Conservation (phyloP, 768 basidiomycete species). For the Rhodosporidiobolus odoratus region DNA sequence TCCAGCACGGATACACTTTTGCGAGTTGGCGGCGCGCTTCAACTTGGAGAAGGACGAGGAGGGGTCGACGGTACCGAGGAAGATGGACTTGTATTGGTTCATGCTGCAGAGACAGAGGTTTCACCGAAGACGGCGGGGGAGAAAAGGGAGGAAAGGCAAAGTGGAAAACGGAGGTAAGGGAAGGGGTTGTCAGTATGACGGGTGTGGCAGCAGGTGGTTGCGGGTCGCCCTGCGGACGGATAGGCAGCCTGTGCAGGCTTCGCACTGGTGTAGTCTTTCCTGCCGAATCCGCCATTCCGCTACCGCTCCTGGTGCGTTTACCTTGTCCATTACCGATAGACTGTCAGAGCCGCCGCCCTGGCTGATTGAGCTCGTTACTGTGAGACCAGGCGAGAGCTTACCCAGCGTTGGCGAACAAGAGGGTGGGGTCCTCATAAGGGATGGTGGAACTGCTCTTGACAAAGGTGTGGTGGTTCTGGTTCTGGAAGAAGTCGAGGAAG, state of each 20-base stretch:
- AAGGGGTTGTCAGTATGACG: no score
- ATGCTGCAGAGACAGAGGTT: conserved; percentile 40
- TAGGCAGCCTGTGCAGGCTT: no score
- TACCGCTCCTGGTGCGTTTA: no score
- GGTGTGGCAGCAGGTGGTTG: no score
- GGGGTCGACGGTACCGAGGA: conserved; percentile 96
- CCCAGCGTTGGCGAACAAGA: conserved; percentile 96
- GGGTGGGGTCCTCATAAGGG: conserved; percentile 94
- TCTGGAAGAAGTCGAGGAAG: conserved; percentile 79
- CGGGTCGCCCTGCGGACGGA: no score
- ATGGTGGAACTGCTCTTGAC: conserved; percentile 87
- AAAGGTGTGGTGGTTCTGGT: conserved; percentile 66
- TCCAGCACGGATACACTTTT: conserved; percentile 97
- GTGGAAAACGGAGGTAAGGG: no score
- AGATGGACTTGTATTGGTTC: conserved; percentile 87
- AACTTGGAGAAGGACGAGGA: conserved; percentile 83
- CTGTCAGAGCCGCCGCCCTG: no score
- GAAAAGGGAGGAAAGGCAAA: neutral
- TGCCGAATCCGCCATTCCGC: no score
- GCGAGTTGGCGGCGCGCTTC: conserved; percentile 88
- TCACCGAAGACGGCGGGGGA: neutral
- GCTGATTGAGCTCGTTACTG: no score
- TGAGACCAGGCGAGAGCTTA: neutral
- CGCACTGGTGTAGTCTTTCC: no score
- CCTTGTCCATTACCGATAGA: no score